These are phyloP conservation scores for Phytophthora melonis DNA, from an alignment of 352 stramenopile genomes.

Conservation along the genomic window DNA sequence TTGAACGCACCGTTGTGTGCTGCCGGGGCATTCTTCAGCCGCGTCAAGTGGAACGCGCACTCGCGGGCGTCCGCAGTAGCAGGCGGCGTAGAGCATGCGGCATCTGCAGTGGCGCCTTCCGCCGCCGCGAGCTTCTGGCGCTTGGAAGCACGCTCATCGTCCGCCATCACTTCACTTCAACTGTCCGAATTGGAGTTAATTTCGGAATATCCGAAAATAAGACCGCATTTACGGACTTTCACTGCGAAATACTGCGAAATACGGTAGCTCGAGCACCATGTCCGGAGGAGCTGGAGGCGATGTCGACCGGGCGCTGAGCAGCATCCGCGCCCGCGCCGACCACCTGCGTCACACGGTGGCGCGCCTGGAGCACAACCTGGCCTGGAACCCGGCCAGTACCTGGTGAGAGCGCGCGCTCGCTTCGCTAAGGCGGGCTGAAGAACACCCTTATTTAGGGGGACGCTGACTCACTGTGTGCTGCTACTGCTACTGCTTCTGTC, in stretches of 20 bases:
- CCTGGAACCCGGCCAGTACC: slow-evolving; percentile 82
- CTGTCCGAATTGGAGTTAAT: too few species aligned
- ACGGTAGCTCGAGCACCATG: not conserved
- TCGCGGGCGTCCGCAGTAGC: not conserved
- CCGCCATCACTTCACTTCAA: not conserved
- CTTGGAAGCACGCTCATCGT: slow-evolving; percentile 26
- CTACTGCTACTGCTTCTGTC: too few species aligned
- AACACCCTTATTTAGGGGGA: not conserved
- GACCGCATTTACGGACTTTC: too few species aligned
- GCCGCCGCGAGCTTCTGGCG: slow-evolving; percentile 30
- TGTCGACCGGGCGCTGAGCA: slow-evolving; percentile 80
- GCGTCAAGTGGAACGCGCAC: slow-evolving; percentile 49
- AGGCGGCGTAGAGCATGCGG: not conserved
- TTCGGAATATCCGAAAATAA: too few species aligned
- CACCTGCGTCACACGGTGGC: slow-evolving; percentile 82
- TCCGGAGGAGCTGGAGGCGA: slow-evolving; percentile 49
- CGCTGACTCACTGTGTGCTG: not conserved
- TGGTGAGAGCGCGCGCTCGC: slow-evolving; percentile 45
- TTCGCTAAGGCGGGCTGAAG: not conserved
- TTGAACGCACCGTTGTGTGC: slow-evolving; percentile 59
- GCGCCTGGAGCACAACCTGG: slow-evolving; percentile 80
- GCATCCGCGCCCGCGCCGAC: slow-evolving; percentile 82
- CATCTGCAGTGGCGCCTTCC: not conserved
- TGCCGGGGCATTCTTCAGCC: slow-evolving; percentile 40
- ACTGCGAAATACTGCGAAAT: too few species aligned